Base-by-base conservation (phyloP, 1,139 yeast genomes). In the Blastobotrys malaysiensis region DNA sequence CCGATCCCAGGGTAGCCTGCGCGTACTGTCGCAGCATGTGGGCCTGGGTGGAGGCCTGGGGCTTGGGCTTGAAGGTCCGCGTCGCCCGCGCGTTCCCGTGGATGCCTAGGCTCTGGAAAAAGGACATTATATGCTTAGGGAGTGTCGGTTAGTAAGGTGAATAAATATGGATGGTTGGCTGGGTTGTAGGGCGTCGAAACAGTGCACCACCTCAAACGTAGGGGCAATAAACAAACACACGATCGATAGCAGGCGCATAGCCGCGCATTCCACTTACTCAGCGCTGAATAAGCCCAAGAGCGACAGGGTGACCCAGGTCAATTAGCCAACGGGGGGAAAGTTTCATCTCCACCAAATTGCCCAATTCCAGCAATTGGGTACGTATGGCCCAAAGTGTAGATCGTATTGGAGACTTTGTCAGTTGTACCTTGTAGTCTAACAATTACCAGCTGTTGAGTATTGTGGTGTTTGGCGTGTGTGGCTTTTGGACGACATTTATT, bases 1-100 rank as follows among this genome's bases (percentile, higher is more conserved):
- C 96, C 0, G 97, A 86, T 0, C 99, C 99, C 52, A 95, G 75
- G 0, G 99, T 93, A 53, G 95, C 93, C 68, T 91, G 97, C 0
- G 97, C 98, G 64, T 88, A 89, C 66, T 79, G 84, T 56, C 96
- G 80, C 26, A 75, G 69, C 45, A 68, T 63, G 49, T 66, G 70
- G 9, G 62, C 61, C 20, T 55, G 66, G 52, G 45, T 59, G 47
- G 54, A 58, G 45, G 56, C 61, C 50, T 44, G 63, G 47, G 61
- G 64, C 51, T 57, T 60, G 20, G 63, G 61, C 53, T 61, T 59
- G 63, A 65, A 64, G 16, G 65, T 63, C 21, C 66, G 58, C 5
- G 67, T 60, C 7, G 68, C 63, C n/a, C 68, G 59, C 16, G 65
- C 61, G 51, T 64, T 65, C 46, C 61, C 58, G 31, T 36, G 47